Evolutionary conservation across 768 basidiomycete species (phyloP), one percentile per base, ranked within the genome.

Genomic region (Rhizopogon vulgaris): DNA sequence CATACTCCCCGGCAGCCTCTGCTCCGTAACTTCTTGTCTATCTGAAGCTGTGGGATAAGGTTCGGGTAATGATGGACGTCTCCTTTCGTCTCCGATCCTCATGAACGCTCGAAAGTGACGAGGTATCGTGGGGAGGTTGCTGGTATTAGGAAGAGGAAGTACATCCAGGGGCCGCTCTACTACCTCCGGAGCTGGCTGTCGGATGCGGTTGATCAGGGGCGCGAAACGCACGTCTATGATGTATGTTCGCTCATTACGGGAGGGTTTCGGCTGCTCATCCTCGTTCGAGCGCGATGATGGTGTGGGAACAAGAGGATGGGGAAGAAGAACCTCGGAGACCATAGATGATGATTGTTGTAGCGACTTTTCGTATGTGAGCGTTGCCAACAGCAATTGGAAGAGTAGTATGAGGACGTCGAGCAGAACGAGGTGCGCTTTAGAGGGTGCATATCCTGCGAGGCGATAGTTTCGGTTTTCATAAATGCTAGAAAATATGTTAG

Each of bases 321-420:
- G 57, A 38, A 64, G 54, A 51, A 73, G 65, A 18, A 70, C 59
- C 61, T 83, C 79, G 52, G 68, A 65, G 57, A 64, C 74, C 59
- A 42, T 71, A 61, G 52, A 72, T 56, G 60, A 72, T 63, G 59
- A 76, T 47, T 63, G 75, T 63, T 48, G 61, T 14, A 68, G 51
- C 28, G 63, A 81, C 65, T 73, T 64, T 63, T 89, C 88, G 67
- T 84, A 88, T 28, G 85, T 77, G 54, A 90, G 80, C 41, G 78
- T 79, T 6, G 79, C 76, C 68, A 86, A 80, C 50, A 87, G 58
- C 53, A 83, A 63, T 61, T 88, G 84, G n/a, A 89, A 73, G 54
- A 73, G 63, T 37, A 90, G 69, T 54, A 90, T 89, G 66, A 78
- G 63, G 60, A 82, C 52, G 71, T 91, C 89, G 53, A 90, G 77